Evolutionary conservation across 2,329 filamentous ascomycete species (phyloP), one percentile per base, ranked within the genome.

Genomic region (Nakataea oryzae): DNA sequence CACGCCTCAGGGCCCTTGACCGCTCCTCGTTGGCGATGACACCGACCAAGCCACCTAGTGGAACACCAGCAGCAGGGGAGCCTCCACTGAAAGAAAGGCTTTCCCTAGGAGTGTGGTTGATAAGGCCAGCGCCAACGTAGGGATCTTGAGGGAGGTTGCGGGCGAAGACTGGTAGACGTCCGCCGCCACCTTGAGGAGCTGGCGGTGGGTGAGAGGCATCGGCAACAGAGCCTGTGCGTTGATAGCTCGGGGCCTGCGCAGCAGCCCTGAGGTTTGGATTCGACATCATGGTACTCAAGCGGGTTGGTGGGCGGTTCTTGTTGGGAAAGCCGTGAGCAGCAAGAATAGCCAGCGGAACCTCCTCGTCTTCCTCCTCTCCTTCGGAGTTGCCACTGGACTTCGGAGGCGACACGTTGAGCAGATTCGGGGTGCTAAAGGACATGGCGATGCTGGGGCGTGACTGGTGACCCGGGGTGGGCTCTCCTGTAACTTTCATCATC

Each of bases 401-500:
- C 58, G 70, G 74, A 58, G 69, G 76, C 24, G 69, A 74, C 8
- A 72, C 70, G 62, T 70, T 74, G 3, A 74, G 71, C 26, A 89
- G 72, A 65, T 86, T 86, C 1, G 87, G 85, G 4, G 84, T 83
- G 71, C 87, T 90, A 69, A 81, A 78, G 5, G 84, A 85, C 41
- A 81, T 76, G 24, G 81, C 78, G 64, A 87, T 73, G 59, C 77
- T 76, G 17, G 84, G 80, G n/a, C 85, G 83, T 29, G 80, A 73
- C 13, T 76, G 70, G 14, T 74, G 67, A 55, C 77, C 75, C 13
- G 79, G 73, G 5, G 80, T 73, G 27, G 85, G 76, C 67, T 93
- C 90, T 58, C 92, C 92, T 0, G 91, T 96, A 32, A 95, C 89
- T 75, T 96, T 96, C 89, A 93, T 96, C 92, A 96, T 96, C 74